Evolutionary conservation across 305 asterid genomes (phyloP), one percentile per base, ranked within the genome.

Genomic region (Fraxinus greggii): DNA sequence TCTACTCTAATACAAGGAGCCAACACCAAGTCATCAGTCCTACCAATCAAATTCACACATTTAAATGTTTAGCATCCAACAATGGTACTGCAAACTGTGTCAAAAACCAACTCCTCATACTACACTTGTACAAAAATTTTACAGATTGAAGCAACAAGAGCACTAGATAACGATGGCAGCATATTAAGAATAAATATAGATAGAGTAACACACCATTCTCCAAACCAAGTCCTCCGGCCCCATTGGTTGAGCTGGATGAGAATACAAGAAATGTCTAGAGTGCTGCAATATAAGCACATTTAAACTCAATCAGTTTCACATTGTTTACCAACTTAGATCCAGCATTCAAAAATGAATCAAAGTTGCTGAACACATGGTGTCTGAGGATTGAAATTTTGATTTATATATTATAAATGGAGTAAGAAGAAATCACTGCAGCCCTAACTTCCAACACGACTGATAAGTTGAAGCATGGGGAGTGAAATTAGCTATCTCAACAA

Each of bases 181-280:
- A 51, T 51, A 17, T 51, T 51, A 51, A 17, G 23, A 51, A 17
- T 51, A 17, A 51, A 5, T 17, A 51, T 51, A 73, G 82, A 78
- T 61, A 79, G 87, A 78, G 78, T 31, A 63, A 86, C 97, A 74
- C 81, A 96, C 99, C 99, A 94, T 94, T 96, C 98, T 92, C 98
- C 99, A 96, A 69, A 83, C 89, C 67, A 96, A 89, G 89, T 96
- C 99, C 86, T 96, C 99, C 33, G 99, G 97, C 75, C 99, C 99
- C 91, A 94, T 8, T 15, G 91, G 97, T 86, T 88, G 90, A 81
- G 99, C 98, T 24, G 99, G 99, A 90, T 96, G 97, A 28, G 99
- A 94, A 85, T 90, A 96, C 32, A 92, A 72, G 81, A 96, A 93
- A 86, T 96, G 97, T 86, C 92, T 92, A 21, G 95, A 87, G 83